A percentile compares a stretch with the other conserved stretches of the same genome.
Evolutionary conservation across 306 rosid genomes (phyloP).

Genomic region (Notholithocarpus densiflorus): DNA sequence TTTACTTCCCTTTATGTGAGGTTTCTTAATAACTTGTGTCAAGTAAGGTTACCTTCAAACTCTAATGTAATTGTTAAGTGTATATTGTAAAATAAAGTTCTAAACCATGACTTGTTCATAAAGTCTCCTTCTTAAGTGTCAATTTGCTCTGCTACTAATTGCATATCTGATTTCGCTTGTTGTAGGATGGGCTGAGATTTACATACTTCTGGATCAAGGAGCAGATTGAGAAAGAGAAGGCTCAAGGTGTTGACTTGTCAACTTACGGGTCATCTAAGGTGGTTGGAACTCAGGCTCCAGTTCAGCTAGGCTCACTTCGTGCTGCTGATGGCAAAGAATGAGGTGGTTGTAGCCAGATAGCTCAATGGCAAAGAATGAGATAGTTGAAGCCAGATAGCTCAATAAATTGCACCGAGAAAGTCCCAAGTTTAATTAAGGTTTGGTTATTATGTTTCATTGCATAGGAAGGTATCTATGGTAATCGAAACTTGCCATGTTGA

Average conservation of each 20-base stretch:
- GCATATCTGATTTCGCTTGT: conserved; percentile 8
- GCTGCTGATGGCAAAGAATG: conserved; percentile 92
- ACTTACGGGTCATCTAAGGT: conserved; percentile 89
- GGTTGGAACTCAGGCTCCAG: conserved; percentile 95
- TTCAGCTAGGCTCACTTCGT: conserved; percentile 92
- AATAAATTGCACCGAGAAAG: not conserved
- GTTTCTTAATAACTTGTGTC: not conserved
- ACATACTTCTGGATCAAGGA: conserved; percentile 98
- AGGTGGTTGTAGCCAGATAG: not conserved
- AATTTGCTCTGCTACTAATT: not conserved
- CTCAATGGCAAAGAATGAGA: conserved; percentile 64
- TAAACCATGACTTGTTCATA: not conserved
- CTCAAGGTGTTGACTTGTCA: conserved; percentile 62
- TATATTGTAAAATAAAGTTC: not conserved
- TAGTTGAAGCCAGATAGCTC: not conserved
- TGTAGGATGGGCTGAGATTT: conserved; percentile 87
- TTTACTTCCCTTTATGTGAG: not conserved
- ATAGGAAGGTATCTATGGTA: conserved; percentile 10
- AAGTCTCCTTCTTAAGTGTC: too few relatives aligned
- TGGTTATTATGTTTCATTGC: conserved; percentile 10
- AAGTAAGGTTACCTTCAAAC: not conserved
- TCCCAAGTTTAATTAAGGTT: conserved; percentile 12
- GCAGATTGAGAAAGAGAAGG: conserved; percentile 94
- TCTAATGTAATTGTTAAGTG: not conserved
- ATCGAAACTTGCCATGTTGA: conserved; percentile 8